These are phyloP conservation scores for Bromus sterilis DNA, from an alignment of 176 grass and related monocot species.

Conservation along the genomic window DNA sequence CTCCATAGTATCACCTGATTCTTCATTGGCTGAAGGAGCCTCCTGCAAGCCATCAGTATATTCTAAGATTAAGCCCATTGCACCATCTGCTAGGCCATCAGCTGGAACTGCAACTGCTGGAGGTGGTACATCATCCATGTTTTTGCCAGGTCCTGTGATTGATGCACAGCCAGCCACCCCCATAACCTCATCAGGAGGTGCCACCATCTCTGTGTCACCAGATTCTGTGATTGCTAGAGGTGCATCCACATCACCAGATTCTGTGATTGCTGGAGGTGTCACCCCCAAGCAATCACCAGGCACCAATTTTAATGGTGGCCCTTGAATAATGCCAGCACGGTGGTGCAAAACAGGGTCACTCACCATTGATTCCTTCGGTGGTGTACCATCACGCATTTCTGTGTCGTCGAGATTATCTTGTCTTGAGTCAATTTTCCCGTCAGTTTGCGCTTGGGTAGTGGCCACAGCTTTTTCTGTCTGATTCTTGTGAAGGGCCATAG, in stretches of 20 bases:
- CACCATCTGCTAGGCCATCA: slow-evolving; percentile 1
- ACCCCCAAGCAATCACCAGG: not conserved
- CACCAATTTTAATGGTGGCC: slow-evolving; percentile 17
- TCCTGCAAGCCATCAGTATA: slow-evolving; percentile 2
- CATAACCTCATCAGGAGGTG: slow-evolving; percentile 1
- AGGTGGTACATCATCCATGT: slow-evolving; percentile 7
- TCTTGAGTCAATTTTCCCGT: slow-evolving; percentile 24
- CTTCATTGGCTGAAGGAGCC: slow-evolving; percentile 3
- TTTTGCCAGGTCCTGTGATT: slow-evolving; percentile 1
- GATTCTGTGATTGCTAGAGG: slow-evolving; percentile 8
- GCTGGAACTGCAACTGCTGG: not conserved
- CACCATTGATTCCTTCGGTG: slow-evolving; percentile 1
- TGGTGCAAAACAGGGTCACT: slow-evolving; percentile 2
- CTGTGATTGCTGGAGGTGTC: not conserved
- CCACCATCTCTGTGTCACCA: slow-evolving; percentile 1
- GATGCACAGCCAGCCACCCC: not conserved
- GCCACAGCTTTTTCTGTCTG: slow-evolving; percentile 28
- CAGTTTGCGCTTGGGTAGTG: not conserved
- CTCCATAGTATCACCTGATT: not conserved
- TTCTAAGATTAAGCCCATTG: not conserved
- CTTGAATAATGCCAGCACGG: slow-evolving; percentile 8
- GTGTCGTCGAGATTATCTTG: slow-evolving; percentile 15
- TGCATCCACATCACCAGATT: slow-evolving; percentile 10
- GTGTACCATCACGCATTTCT: slow-evolving; percentile 12
- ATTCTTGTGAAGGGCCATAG: slow-evolving; percentile 69